A percentile compares a stretch with the other conserved stretches of the same genome.
Conservation (phyloP, 1,139 yeast species). For the Yamadazyma sp. region DNA sequence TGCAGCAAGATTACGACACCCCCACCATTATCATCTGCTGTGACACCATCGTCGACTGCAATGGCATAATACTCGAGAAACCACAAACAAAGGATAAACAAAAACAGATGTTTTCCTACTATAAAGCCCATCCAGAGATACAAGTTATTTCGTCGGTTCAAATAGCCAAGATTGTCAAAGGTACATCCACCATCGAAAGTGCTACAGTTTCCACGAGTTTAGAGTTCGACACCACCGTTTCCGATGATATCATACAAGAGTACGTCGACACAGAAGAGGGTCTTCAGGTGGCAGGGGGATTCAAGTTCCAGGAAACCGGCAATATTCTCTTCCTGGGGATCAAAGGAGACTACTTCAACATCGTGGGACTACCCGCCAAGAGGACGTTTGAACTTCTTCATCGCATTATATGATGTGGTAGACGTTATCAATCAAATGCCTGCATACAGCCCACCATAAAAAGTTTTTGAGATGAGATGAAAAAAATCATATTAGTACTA, state of each 20-base stretch:
- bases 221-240: constrained; percentile 32
- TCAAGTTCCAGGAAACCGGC: constrained; percentile 75
- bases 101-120: constrained; percentile 46
- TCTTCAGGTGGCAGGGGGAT: constrained; percentile 85
- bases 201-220: constrained; percentile 26
- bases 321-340: constrained; percentile 62
- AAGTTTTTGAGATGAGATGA: constrained; percentile 13
- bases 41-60: constrained; percentile 78
- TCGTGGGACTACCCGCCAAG: constrained; percentile 84
- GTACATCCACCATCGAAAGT: constrained; percentile 5
- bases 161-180: constrained; percentile 35
- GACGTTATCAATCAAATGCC: neutral
- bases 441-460: constrained; percentile 3
- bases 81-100: constrained; percentile 53
- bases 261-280: constrained; percentile 80
- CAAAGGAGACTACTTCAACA: constrained; percentile 80
- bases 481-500: constrained; percentile 7
- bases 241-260: constrained; percentile 52
- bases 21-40: constrained; percentile 59
- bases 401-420: neutral
- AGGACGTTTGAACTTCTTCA: constrained; percentile 44
- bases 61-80: constrained; percentile 69
- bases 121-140: constrained; percentile 46
- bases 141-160: constrained; percentile 70
- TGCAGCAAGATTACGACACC: constrained; percentile 8